Conservation (phyloP, 345 rosid genomes). For the Clausena lansium region DNA sequence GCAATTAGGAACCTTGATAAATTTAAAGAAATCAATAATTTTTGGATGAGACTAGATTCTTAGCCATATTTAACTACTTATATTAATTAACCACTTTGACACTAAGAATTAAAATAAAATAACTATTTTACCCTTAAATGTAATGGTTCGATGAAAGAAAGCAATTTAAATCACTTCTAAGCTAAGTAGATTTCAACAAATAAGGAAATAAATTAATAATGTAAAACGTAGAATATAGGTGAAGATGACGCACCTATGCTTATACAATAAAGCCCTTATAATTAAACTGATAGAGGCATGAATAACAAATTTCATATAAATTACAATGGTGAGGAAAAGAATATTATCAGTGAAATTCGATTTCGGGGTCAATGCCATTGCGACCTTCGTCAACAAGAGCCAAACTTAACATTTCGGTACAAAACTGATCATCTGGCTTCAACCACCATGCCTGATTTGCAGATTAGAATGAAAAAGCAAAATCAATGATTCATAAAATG, state of each 20-base stretch:
- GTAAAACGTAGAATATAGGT: background rate
- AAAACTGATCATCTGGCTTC: conserved; percentile 82
- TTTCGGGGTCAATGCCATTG: conserved; percentile 51
- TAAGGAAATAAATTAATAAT: background rate
- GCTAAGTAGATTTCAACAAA: background rate
- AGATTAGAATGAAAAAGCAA: conserved; percentile 5
- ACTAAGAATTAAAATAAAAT: no score
- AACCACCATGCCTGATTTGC: conserved; percentile 69
- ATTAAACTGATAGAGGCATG: background rate
- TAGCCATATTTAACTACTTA: no score
- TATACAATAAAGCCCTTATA: background rate
- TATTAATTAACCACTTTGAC: no score
- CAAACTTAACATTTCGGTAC: conserved; percentile 78
- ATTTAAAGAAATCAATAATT: no score
- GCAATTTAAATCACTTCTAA: background rate
- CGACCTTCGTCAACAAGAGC: conserved; percentile 76
- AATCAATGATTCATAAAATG: background rate
- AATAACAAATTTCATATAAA: conserved; percentile 2
- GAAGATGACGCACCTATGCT: background rate
- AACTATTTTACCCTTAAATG: no score
- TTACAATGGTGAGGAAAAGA: background rate
- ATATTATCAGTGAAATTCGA: conserved; percentile 38
- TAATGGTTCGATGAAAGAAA: background rate
- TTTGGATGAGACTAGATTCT: no score
- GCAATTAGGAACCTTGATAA: no score